These are phyloP conservation scores for Erodium maritimum DNA, from an alignment of 345 rosid genomes.

Conservation along the genomic window DNA sequence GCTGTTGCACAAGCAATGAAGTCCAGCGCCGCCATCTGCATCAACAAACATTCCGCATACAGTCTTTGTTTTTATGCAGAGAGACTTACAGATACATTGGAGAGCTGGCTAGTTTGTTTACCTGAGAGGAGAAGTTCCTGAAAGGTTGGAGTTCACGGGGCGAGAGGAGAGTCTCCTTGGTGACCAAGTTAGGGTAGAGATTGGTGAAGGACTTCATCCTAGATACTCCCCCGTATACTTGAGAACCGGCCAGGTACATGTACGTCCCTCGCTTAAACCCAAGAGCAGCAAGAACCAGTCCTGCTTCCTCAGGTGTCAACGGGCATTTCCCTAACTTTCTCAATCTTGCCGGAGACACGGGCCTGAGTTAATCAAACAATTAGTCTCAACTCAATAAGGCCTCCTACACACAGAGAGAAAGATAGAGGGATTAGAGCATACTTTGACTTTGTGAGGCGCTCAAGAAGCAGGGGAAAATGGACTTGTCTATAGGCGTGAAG, in stretches of 20 bases:
- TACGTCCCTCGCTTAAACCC: slow-evolving; percentile 52
- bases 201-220: slow-evolving; percentile 60
- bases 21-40: slow-evolving; percentile 84
- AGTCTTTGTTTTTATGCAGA: too few species aligned
- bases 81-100: too few species aligned
- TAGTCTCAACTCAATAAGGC: background rate
- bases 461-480: slow-evolving; percentile 71
- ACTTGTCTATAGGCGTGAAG: slow-evolving; percentile 66
- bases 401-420: background rate
- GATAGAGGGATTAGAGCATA: slow-evolving; percentile 25
- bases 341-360: slow-evolving; percentile 40
- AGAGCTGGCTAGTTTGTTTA: slow-evolving; percentile 14
- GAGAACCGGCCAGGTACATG: slow-evolving; percentile 76
- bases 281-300: slow-evolving; percentile 72
- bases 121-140: slow-evolving; percentile 83
- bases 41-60: slow-evolving; percentile 4
- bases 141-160: slow-evolving; percentile 69
- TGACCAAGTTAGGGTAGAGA: slow-evolving; percentile 72
- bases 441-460: slow-evolving; percentile 51
- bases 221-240: slow-evolving; percentile 52
- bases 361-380: slow-evolving; percentile 22
- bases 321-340: slow-evolving; percentile 82
- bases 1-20: slow-evolving; percentile 83
- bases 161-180: slow-evolving; percentile 81
- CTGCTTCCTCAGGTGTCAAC: slow-evolving; percentile 93